Evolutionary conservation across 495 filamentous ascomycete species (phyloP).

Genomic region (Usnea hakonensis): DNA sequence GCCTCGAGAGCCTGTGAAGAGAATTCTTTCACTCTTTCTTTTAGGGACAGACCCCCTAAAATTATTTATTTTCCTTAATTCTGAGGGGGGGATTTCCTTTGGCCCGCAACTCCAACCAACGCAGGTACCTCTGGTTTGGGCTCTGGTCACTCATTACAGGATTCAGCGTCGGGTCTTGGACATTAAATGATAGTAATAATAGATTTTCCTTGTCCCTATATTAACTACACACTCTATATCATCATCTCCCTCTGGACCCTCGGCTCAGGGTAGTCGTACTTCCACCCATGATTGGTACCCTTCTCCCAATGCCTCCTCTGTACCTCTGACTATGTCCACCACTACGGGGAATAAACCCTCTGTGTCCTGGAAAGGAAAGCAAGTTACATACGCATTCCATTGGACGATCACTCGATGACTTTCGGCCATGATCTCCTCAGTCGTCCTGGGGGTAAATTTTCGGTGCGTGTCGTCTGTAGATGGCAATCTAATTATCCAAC

Average conservation of each 20-base stretch:
- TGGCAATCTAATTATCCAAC: background rate
- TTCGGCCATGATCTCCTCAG: background rate
- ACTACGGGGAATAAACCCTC: background rate
- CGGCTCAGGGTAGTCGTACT: background rate
- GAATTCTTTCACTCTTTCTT: no score
- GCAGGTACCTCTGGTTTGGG: background rate
- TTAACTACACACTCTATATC: no score
- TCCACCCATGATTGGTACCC: background rate
- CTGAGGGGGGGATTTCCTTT: no score
- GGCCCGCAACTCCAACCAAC: no score
- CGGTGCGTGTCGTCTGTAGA: background rate
- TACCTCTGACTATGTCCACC: background rate
- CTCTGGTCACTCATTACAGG: background rate
- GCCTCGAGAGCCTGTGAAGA: no score
- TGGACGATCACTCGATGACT: background rate
- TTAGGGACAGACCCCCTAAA: no score
- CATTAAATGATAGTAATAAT: no score
- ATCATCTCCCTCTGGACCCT: background rate
- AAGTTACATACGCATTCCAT: background rate
- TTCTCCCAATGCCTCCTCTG: background rate
- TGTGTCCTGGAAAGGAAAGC: background rate
- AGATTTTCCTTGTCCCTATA: no score
- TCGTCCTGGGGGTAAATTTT: no score
- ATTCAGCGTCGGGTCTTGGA: background rate
- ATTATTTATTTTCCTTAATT: no score